Evolutionary conservation across 2,329 filamentous ascomycete species (phyloP).

Genomic region (Sclerotinia trifoliorum): DNA sequence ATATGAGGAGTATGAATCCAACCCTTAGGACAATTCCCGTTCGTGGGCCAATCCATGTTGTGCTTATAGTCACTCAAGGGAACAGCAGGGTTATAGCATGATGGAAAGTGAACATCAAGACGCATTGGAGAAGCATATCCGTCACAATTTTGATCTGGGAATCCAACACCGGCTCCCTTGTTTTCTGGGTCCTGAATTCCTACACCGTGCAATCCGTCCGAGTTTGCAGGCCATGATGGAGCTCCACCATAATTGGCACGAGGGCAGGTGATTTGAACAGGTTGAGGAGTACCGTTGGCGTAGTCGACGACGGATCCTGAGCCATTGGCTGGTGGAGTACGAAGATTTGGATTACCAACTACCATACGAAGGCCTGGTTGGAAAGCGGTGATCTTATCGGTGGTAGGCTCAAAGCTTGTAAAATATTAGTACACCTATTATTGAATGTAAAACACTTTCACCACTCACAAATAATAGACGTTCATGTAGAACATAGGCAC

Average conservation of each 20-base stretch:
- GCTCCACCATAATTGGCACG: constrained; percentile 42
- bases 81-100: constrained; percentile 77
- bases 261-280: constrained; percentile 61
- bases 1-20: constrained; percentile 71
- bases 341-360: constrained; percentile 66
- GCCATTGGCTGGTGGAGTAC: constrained; percentile 57
- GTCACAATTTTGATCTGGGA: constrained; percentile 70
- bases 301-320: constrained; percentile 53
- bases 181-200: constrained; percentile 57
- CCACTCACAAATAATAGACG: constrained; percentile 70
- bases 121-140: constrained; percentile 64
- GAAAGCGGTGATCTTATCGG: constrained; percentile 70
- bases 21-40: constrained; percentile 69
- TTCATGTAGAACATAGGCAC: constrained; percentile 66
- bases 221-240: constrained; percentile 54
- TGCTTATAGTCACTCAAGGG: constrained; percentile 52
- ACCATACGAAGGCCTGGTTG: constrained; percentile 78
- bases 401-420: constrained; percentile 56
- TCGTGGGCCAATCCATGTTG: constrained; percentile 75
- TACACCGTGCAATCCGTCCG: constrained; percentile 52
- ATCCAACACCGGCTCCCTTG: constrained; percentile 58
- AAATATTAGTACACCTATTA: constrained; percentile 34
- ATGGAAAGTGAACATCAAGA: constrained; percentile 82
- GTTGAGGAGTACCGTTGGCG: constrained; percentile 51
- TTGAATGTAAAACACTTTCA: not conserved